Conservation (phyloP, 306 rosid genomes). For the Castanospermum australe region DNA sequence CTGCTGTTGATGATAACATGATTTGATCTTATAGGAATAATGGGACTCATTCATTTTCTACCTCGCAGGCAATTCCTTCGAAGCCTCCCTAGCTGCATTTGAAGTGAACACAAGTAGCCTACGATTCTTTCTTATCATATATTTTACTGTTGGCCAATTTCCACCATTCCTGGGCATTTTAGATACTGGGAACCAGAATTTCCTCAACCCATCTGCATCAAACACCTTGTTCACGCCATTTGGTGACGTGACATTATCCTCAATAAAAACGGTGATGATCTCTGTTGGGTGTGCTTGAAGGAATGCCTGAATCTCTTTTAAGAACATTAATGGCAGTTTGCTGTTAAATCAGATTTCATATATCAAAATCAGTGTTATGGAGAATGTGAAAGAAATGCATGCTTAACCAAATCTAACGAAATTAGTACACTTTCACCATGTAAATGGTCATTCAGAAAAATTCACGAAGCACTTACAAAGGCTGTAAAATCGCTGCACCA, state of each 20-base stretch:
- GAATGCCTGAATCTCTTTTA: slow-evolving; percentile 50
- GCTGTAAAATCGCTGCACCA: slow-evolving; percentile 23
- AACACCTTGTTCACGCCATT: slow-evolving; percentile 64
- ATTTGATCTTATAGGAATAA: neutral
- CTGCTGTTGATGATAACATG: neutral
- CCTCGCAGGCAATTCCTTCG: slow-evolving; percentile 61
- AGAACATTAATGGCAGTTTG: slow-evolving; percentile 59
- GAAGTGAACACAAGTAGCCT: slow-evolving; percentile 71
- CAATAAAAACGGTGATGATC: slow-evolving; percentile 76
- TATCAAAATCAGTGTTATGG: neutral
- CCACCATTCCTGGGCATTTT: slow-evolving; percentile 61
- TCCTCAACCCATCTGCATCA: slow-evolving; percentile 47
- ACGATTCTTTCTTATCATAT: slow-evolving; percentile 55
- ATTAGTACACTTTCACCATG: neutral
- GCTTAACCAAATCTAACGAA: neutral
- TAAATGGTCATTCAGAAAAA: neutral
- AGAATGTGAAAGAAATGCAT: neutral
- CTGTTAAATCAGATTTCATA: slow-evolving; percentile 37
- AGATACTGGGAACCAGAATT: slow-evolving; percentile 51
- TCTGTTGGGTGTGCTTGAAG: slow-evolving; percentile 49
- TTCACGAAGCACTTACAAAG: slow-evolving; percentile 23
- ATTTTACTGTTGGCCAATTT: slow-evolving; percentile 63
- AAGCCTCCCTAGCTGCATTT: slow-evolving; percentile 51
- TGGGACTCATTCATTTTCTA: slow-evolving; percentile 57
- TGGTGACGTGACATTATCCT: slow-evolving; percentile 64